Conservation (phyloP, 2,329 filamentous ascomycete genomes). For the Cladosporium oxysporum region DNA sequence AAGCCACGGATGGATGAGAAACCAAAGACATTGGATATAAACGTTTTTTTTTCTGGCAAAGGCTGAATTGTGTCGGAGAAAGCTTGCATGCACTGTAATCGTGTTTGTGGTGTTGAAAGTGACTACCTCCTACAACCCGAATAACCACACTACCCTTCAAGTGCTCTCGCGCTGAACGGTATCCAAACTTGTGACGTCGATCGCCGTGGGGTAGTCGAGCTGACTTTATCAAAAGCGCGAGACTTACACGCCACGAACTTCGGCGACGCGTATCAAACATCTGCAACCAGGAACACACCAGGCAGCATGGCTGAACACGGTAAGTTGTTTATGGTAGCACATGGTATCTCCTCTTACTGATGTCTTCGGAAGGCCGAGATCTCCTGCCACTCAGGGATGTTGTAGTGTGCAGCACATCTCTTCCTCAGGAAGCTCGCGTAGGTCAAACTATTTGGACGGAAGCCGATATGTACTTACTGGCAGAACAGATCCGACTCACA, state of each 20-base stretch:
- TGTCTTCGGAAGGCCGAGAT: constrained; percentile 13
- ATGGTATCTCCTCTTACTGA: neutral
- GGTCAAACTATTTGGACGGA: constrained; percentile 20
- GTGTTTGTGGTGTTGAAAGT: neutral
- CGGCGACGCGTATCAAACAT: neutral
- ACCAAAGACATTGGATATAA: neutral
- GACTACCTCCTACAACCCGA: neutral
- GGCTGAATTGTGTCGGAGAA: neutral
- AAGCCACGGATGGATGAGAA: no score
- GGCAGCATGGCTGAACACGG: constrained; percentile 7
- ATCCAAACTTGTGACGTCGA: neutral
- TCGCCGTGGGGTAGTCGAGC: neutral
- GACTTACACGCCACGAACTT: neutral
- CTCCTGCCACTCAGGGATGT: constrained; percentile 31
- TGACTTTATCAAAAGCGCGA: neutral
- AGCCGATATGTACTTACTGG: constrained; percentile 7
- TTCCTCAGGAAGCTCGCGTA: constrained; percentile 38
- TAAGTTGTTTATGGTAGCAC: neutral
- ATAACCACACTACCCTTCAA: neutral
- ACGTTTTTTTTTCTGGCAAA: neutral
- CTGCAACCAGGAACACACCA: neutral
- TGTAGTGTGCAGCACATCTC: constrained; percentile 38
- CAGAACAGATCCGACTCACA: constrained; percentile 42
- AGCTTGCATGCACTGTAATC: neutral
- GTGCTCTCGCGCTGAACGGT: neutral